Evolutionary conservation across 441 rosid genomes (phyloP).

Genomic region (Adansonia rubrostipa): DNA sequence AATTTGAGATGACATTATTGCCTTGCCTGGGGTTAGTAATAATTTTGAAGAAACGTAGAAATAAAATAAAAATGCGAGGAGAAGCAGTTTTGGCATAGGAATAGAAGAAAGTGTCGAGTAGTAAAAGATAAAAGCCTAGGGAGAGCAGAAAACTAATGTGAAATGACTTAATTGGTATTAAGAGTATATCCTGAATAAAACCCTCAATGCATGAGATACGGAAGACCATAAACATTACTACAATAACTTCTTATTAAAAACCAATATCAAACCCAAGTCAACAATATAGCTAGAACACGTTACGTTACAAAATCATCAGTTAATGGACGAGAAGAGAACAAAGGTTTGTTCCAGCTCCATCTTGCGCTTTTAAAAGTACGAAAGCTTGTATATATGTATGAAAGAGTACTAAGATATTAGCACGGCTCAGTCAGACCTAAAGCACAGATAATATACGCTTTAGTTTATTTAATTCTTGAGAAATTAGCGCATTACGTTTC

Average conservation of each 20-base stretch:
- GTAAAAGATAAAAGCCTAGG: too few relatives aligned
- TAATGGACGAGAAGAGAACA: background rate
- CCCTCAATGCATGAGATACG: background rate
- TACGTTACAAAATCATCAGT: background rate
- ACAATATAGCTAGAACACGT: background rate
- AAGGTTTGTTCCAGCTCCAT: background rate
- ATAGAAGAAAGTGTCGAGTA: too few relatives aligned
- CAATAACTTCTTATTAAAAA: background rate
- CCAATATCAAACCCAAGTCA: background rate
- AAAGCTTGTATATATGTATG: constrained; percentile 9
- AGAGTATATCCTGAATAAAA: background rate
- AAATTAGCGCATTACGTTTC: background rate
- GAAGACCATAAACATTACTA: background rate
- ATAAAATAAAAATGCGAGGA: too few relatives aligned
- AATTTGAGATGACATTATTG: too few relatives aligned
- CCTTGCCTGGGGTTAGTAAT: too few relatives aligned
- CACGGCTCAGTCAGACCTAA: constrained; percentile 62
- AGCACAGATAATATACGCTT: background rate
- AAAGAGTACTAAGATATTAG: constrained; percentile 55
- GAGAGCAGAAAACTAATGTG: too few relatives aligned
- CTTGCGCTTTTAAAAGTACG: background rate
- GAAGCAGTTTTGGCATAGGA: too few relatives aligned
- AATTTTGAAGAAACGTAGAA: too few relatives aligned
- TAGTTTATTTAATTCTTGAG: background rate
- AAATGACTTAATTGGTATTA: too few relatives aligned